Base-by-base conservation (phyloP, 1,139 yeast genomes). In the Kurtzmaniella quercitrusa region DNA sequence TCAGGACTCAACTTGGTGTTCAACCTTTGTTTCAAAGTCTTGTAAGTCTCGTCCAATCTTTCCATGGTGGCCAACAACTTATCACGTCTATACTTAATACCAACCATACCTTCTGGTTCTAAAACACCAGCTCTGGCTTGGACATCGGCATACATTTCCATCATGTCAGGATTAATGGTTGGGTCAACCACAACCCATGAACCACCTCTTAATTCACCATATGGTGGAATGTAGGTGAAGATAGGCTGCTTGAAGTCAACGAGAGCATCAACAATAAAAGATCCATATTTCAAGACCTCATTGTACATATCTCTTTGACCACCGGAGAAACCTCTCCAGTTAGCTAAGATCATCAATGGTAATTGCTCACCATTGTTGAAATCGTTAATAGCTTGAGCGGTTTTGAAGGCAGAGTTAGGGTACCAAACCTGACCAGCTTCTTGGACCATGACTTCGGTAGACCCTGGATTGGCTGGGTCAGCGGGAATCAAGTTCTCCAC, bases 271-370 rank as follows among this genome's bases (percentile, higher is more conserved):
- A 93, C 98, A 68, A 93, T 93, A 66, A 77, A 89, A 3, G 98
- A 83, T 62, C 98, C 98, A 61, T 88, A 93, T 68, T 93, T 93
- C 71, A 93, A 82, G 42, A 93, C 96, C 71, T 93, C 98, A 60
- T 91, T 88, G 79, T 86, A 94, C 98, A 93, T 93, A 68, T 93
- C 98, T 65, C 97, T 86, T 75, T 94, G 98, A 67, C 98, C 98
- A 75, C 98, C 98, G 52, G 97, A 89, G 81, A 93, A 93, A 60
- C 98, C 98, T 82, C 98, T 86, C 98, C 98, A 93, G 78, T 93
- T 93, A 46, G 98, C 98, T 57, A 93, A 72, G 54, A 93, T 89
- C 95, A 93, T 88, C 66, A 93, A 77, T 50, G 98, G 98, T 59
- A 93, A 78, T 67, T 89, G 94, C 68, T 93, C 98, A 76, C 98